Evolutionary conservation across 2,329 filamentous ascomycete genomes (phyloP).

Genomic region (Teratosphaeria epicoccoides): DNA sequence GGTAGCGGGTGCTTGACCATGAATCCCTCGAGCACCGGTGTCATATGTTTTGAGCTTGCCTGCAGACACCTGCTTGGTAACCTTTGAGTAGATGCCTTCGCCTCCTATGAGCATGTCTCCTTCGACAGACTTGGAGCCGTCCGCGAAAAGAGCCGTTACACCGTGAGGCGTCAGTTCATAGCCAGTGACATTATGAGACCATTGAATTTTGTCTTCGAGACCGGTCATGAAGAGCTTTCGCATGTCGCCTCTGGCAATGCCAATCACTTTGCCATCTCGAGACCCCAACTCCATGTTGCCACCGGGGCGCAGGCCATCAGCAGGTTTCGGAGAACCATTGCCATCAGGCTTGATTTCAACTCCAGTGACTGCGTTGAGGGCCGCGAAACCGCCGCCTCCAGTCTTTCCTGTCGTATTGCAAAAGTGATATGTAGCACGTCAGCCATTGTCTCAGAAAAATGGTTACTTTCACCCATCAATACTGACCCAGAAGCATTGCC

Average conservation of each 20-base stretch:
- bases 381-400: slow-evolving; percentile 42
- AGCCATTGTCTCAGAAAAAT: too few relatives aligned
- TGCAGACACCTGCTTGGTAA: slow-evolving; percentile 49
- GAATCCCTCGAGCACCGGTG: slow-evolving; percentile 52
- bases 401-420: slow-evolving; percentile 51
- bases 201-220: slow-evolving; percentile 45
- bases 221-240: slow-evolving; percentile 47
- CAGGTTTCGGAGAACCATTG: neutral
- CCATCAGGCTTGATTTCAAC: slow-evolving; percentile 20
- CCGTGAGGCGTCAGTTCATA: slow-evolving; percentile 48
- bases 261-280: slow-evolving; percentile 49
- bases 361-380: slow-evolving; percentile 45
- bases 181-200: slow-evolving; percentile 45
- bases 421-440: too few relatives aligned
- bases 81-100: slow-evolving; percentile 51
- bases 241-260: slow-evolving; percentile 55
- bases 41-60: slow-evolving; percentile 53
- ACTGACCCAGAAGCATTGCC: slow-evolving; percentile 49
- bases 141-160: slow-evolving; percentile 48
- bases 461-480: too few relatives aligned
- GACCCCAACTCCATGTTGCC: slow-evolving; percentile 31
- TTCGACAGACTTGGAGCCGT: slow-evolving; percentile 49
- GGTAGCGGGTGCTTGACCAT: slow-evolving; percentile 52
- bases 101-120: slow-evolving; percentile 51
- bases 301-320: slow-evolving; percentile 4